These are phyloP conservation scores for Dictyostelium firmibasis DNA, from an alignment of 78 protist species.

Conservation along the genomic window DNA sequence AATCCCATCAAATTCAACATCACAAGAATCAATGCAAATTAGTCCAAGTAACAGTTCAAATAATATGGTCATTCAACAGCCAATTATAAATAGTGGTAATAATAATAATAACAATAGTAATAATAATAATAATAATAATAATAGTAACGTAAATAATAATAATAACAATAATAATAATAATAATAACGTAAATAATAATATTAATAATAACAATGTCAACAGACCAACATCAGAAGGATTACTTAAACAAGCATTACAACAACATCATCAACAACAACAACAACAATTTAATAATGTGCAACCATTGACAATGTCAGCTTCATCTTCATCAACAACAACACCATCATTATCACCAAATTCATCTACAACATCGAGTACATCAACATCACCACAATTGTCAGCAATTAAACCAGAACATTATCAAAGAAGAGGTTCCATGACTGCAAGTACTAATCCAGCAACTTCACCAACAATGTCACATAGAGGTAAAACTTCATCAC, in stretches of 20 bases:
- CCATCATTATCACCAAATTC: not conserved
- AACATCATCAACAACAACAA: slow-evolving; percentile 64
- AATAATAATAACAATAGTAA: not conserved
- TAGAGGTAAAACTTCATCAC: slow-evolving; percentile 64
- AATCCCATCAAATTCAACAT: not conserved
- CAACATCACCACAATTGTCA: not conserved
- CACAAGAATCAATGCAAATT: not conserved
- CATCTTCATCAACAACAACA: not conserved
- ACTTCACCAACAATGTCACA: slow-evolving; percentile 65
- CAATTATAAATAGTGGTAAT: not conserved
- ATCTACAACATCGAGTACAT: not conserved
- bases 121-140: too few relatives aligned
- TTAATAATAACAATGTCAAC: too few relatives aligned
- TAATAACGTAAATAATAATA: not conserved
- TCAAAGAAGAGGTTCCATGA: slow-evolving; percentile 69
- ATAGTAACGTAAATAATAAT: not conserved
- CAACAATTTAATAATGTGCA: slow-evolving; percentile 17
- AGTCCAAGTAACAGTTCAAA: not conserved
- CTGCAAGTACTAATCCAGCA: slow-evolving; percentile 63
- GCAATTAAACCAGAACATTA: not conserved
- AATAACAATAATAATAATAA: not conserved
- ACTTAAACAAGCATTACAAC: slow-evolving; percentile 75
- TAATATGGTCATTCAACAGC: not conserved
- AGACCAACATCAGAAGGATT: slow-evolving; percentile 48
- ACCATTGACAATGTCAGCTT: not conserved